A percentile compares a stretch with the other conserved stretches of the same genome.
These are phyloP conservation scores for Colletotrichum abscissum DNA, from an alignment of 2,329 filamentous ascomycete genomes.

Conservation along the genomic window DNA sequence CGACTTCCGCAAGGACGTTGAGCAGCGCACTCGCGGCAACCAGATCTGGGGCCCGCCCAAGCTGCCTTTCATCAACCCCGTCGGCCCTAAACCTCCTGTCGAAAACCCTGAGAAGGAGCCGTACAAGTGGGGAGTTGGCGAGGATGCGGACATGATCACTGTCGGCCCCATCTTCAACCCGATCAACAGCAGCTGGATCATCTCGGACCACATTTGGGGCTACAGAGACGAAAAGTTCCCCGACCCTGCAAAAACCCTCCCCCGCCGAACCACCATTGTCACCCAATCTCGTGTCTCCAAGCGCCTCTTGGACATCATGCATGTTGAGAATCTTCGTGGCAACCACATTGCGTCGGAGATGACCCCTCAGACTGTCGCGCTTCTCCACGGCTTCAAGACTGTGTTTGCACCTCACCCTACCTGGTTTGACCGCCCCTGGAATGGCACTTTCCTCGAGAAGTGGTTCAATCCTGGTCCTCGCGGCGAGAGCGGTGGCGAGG, in stretches of 20 bases:
- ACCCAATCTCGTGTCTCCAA: constrained; percentile 81
- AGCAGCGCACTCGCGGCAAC: constrained; percentile 59
- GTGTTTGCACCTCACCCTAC: constrained; percentile 83
- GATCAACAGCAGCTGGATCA: constrained; percentile 78
- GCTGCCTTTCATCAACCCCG: constrained; percentile 69
- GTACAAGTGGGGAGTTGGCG: constrained; percentile 81
- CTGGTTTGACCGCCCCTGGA: constrained; percentile 82
- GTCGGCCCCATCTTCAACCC: constrained; percentile 86
- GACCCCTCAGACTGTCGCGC: constrained; percentile 78
- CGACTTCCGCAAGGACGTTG: constrained; percentile 74
- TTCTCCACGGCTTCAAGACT: constrained; percentile 83
- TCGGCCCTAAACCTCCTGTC: constrained; percentile 72
- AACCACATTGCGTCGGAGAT: constrained; percentile 85
- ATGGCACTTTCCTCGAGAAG: constrained; percentile 60
- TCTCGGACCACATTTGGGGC: constrained; percentile 74
- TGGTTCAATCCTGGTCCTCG: constrained; percentile 71
- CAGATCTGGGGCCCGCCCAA: constrained; percentile 76
- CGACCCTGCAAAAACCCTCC: constrained; percentile 65
- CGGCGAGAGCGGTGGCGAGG: constrained; percentile 64
- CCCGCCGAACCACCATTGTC: constrained; percentile 81
- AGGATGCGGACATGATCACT: constrained; percentile 79
- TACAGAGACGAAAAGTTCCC: constrained; percentile 65
- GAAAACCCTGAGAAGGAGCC: constrained; percentile 70
- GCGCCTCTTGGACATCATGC: constrained; percentile 79
- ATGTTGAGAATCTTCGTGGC: constrained; percentile 78